Conservation (phyloP, 2,329 filamentous ascomycete species). For the Aspergillus sp. region DNA sequence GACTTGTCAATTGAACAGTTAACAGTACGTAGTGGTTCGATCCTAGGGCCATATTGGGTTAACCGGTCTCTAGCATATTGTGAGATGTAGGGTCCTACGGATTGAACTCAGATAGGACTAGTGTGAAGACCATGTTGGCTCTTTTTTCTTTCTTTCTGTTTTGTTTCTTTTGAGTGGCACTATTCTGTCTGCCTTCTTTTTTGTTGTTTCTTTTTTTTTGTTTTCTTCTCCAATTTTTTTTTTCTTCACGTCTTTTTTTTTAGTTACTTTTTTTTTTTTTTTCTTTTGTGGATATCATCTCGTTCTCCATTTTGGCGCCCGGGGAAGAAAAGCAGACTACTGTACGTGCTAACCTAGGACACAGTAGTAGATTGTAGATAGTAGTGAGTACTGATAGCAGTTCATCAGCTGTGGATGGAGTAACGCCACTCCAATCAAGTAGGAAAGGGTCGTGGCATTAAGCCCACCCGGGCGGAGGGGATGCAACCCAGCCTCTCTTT, state of each 20-base stretch:
- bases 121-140: background rate
- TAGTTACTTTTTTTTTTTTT: background rate
- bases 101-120: background rate
- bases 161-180: background rate
- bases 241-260: background rate
- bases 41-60: too few species aligned
- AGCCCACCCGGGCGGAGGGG: background rate
- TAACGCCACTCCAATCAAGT: too few species aligned
- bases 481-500: background rate
- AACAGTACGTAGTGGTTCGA: background rate
- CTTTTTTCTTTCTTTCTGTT: background rate
- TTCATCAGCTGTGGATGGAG: too few species aligned
- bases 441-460: background rate
- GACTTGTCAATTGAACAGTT: conserved; percentile 11
- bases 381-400: background rate
- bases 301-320: too few species aligned
- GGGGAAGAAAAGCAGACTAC: background rate
- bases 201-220: background rate
- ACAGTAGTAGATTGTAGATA: background rate
- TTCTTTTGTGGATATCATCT: background rate
- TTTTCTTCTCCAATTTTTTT: background rate
- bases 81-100: background rate
- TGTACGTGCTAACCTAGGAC: background rate
- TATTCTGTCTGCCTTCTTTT: background rate
- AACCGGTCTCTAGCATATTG: background rate